Evolutionary conservation across 129 eudicot genomes (phyloP), one percentile per base, ranked within the genome.

Genomic region (Saussurea involucrata): DNA sequence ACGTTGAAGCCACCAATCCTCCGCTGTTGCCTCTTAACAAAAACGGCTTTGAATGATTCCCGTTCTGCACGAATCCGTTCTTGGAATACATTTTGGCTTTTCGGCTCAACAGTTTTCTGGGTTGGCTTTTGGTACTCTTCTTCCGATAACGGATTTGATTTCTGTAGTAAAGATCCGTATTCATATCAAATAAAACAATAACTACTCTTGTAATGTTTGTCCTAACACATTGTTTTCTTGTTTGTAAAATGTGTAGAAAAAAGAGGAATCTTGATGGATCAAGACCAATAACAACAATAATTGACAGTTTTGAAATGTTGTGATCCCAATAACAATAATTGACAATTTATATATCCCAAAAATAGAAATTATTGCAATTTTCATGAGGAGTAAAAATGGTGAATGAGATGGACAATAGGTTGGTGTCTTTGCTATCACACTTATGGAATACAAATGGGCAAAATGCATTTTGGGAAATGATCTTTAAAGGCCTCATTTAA

Each of bases 11-110:
- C 93, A 31, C 87, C 81, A 55, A 95, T 88, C 80, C 96, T 53
- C 18, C 96, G 88, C 3, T 95, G 98, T 60, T 78, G 80, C 79
- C 91, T 89, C 82, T 88, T 89, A 73, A 92, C 99, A 68, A 92
- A 95, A 69, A 95, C 92, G 11, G 96, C 99, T 81, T 83, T 92
- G 32, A 92, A 95, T 2, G 97, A 95, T 84, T 92, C 94, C 0
- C 68, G 81, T 78, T 95, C 99, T 49, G 99, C 99, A 32, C 92
- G 97, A 15, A 95, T 76, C 34, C 78, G 89, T 78, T 95, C 92
- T 80, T 90, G 87, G 70, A 95, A 92, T 63, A 85, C 76, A 55
- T 69, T 89, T 28, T 86, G 96, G 76, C 80, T 83, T 73, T 76
- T 86, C 2, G 85, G 40, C 76, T 84, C 85, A 4, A 83, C 89